Evolutionary conservation across 2,329 filamentous ascomycete genomes (phyloP), one percentile per base, ranked within the genome.

Genomic region (Herpotrichia juniperi): DNA sequence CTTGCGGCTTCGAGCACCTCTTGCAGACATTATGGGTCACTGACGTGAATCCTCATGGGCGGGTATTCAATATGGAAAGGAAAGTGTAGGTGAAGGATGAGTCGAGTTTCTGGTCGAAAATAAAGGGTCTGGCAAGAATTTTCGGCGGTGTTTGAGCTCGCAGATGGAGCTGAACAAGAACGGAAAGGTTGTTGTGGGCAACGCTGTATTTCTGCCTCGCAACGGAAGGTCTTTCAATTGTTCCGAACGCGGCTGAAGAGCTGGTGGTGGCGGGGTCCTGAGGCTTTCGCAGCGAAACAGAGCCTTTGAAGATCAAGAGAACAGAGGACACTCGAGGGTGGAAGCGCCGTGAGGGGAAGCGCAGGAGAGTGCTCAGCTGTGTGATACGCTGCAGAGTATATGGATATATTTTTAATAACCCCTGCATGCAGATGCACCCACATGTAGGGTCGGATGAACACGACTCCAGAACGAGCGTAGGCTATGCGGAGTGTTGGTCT

Each of bases 1-100:
- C 58, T 76, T 76, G 4, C 74, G 69, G 48, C 71, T 71, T 19
- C 71, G 63, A 12, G 73, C 73, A 31, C 74, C 74, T 62, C 74
- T 61, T 49, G 71, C 73, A 25, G 74, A 74, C 74, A 76, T 76
- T 21, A 42, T 58, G 19, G 44, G 31, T 25, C 19, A 22, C 6
- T 14, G 10, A 12, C 34, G 17, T 16, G 3, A 4, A 16, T 8
- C 24, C 9, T 43, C 40, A 43, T 43, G n/a, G 3, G 17, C 8
- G n/a, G n/a, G n/a, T n/a, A n/a, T n/a, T n/a, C n/a, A n/a, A n/a
- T n/a, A n/a, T n/a, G n/a, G n/a, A n/a, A n/a, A n/a, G n/a, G n/a
- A n/a, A n/a, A n/a, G n/a, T n/a, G n/a, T n/a, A n/a, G n/a, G n/a
- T n/a, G n/a, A n/a, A n/a, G n/a, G n/a, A n/a, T n/a, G n/a, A n/a